These are phyloP conservation scores for Phytophthora hybrid DNA, from an alignment of 352 stramenopile genomes.

Conservation along the genomic window DNA sequence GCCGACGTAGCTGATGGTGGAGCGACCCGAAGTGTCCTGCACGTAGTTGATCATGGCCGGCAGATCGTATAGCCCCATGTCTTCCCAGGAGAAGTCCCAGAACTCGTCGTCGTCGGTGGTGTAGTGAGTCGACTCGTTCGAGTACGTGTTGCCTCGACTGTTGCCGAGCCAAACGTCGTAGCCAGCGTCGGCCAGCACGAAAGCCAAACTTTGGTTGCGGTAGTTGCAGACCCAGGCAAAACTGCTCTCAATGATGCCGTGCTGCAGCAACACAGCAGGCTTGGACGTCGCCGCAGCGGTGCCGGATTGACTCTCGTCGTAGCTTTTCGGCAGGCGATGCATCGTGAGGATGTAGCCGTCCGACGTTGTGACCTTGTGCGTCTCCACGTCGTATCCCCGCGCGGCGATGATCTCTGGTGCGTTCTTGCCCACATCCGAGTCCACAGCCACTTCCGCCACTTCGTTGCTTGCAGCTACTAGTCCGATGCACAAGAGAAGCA, in stretches of 20 bases:
- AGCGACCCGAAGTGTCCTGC: conserved; percentile 34
- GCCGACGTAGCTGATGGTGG: conserved; percentile 58
- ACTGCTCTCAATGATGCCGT: conserved; percentile 59
- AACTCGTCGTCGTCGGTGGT: conserved; percentile 42
- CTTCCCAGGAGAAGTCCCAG: conserved; percentile 63
- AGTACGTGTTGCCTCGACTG: conserved; percentile 64
- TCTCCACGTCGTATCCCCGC: conserved; percentile 53
- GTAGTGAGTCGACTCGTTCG: conserved; percentile 49
- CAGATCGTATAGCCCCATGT: conserved; percentile 60
- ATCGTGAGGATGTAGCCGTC: conserved; percentile 66
- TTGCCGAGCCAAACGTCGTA: conserved; percentile 75
- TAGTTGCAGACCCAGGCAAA: conserved; percentile 65
- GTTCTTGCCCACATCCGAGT: conserved; percentile 38
- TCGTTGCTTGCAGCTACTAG: conserved; percentile 3
- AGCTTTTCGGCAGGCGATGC: conserved; percentile 54
- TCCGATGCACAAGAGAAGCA: conserved; percentile 11
- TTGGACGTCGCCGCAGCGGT: conserved; percentile 38
- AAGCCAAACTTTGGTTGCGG: conserved; percentile 58
- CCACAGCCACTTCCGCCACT: conserved; percentile 16
- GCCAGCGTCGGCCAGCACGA: conserved; percentile 56
- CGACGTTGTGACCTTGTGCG: conserved; percentile 52
- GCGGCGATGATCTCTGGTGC: conserved; percentile 28
- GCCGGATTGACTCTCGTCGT: conserved; percentile 42
- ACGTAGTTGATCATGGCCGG: conserved; percentile 56
- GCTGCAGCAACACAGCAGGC: conserved; percentile 54